phyloP scores from a whole-genome alignment of 1,284 basidiomycete species.

The Megacollybia platyphylla region DNA sequence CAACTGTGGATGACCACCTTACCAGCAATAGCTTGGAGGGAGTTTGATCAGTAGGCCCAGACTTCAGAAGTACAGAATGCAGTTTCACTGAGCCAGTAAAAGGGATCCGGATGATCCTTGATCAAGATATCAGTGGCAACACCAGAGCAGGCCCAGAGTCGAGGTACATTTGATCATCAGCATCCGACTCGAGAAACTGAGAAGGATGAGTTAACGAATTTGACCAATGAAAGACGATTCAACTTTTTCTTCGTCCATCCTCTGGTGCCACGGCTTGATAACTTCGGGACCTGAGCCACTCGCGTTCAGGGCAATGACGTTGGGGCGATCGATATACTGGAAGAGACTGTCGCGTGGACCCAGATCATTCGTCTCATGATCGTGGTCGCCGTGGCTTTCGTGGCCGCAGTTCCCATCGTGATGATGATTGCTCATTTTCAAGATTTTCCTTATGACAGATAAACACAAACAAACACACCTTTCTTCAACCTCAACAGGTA shows the following conservation, averaged over 20 bases:
- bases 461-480: background rate
- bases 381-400: slow-evolving; percentile 41
- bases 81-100: slow-evolving; percentile 74
- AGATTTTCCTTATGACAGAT: no score
- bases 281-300: slow-evolving; percentile 33
- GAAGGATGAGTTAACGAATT: slow-evolving; percentile 1
- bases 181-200: slow-evolving; percentile 70
- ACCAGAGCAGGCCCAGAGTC: slow-evolving; percentile 1
- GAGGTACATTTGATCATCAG: slow-evolving; percentile 68
- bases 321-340: slow-evolving; percentile 53
- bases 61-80: slow-evolving; percentile 59
- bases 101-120: slow-evolving; percentile 65
- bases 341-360: slow-evolving; percentile 63
- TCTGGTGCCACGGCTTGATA: slow-evolving; percentile 70
- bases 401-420: slow-evolving; percentile 43
- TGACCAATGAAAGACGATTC: slow-evolving; percentile 3
- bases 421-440: slow-evolving; percentile 19
- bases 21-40: slow-evolving; percentile 58
- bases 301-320: slow-evolving; percentile 62
- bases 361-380: slow-evolving; percentile 28
- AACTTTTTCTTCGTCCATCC: slow-evolving; percentile 51
- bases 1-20: slow-evolving; percentile 11
- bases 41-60: slow-evolving; percentile 61
- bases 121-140: background rate
- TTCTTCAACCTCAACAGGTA: background rate